Conservation (phyloP, 805 yeast genomes). For the Kodamaea kaohsiungensis region DNA sequence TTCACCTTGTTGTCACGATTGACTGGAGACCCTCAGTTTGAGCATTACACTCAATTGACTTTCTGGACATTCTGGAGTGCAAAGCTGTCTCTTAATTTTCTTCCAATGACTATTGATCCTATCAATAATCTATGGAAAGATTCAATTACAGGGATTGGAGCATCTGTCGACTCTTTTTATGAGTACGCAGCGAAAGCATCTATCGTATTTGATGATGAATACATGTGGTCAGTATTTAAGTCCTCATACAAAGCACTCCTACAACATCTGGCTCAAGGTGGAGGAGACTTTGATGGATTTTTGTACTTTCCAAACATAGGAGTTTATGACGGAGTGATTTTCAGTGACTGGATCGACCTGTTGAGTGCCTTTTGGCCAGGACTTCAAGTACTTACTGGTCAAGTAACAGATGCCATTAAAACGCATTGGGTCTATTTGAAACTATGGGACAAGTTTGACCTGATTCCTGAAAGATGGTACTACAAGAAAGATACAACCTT, state of each 20-base stretch:
- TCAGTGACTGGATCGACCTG: constrained; percentile 78
- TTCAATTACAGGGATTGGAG: constrained; percentile 77
- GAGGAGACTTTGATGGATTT: constrained; percentile 21
- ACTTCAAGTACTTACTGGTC: constrained; percentile 75
- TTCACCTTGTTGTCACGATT: constrained; percentile 72
- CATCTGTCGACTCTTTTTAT: constrained; percentile 86
- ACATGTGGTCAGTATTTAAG: constrained; percentile 56
- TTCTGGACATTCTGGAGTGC: constrained; percentile 71
- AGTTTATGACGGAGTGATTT: constrained; percentile 48
- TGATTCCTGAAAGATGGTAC: constrained; percentile 89
- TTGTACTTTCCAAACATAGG: constrained; percentile 61
- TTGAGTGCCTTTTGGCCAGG: constrained; percentile 90
- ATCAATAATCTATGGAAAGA: constrained; percentile 55
- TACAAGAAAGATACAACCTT: constrained; percentile 13
- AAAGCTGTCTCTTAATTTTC: constrained; percentile 58
- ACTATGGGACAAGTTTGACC: constrained; percentile 77
- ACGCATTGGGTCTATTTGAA: constrained; percentile 66
- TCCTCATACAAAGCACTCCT: constrained; percentile 58
- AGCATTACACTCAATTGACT: constrained; percentile 57
- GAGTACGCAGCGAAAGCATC: constrained; percentile 84
- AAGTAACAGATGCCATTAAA: constrained; percentile 60
- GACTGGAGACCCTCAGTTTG: constrained; percentile 75
- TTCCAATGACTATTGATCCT: constrained; percentile 80
- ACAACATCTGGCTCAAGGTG: constrained; percentile 39
- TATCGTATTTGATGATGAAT: constrained; percentile 64